Conservation (phyloP, 208 protist species). For the Endotrypanum monterogeii region DNA sequence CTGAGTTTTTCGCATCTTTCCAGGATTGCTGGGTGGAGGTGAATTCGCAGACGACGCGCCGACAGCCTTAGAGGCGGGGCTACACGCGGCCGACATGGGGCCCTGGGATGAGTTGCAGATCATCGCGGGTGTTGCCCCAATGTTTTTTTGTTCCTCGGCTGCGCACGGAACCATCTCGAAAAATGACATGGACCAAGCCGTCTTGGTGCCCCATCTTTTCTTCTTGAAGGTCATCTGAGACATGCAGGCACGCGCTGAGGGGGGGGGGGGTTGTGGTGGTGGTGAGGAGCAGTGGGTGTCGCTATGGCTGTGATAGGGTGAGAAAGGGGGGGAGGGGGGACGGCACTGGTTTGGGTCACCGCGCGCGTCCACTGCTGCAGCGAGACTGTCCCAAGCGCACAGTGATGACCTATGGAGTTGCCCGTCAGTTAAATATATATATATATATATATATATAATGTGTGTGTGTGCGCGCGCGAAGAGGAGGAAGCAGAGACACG, state of each 20-base stretch:
- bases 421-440: neutral
- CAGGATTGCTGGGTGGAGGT: neutral
- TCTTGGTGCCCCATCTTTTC: conserved; percentile 45
- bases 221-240: conserved; percentile 6
- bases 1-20: conserved; percentile 23
- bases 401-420: neutral
- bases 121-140: neutral
- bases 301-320: no score
- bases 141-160: neutral
- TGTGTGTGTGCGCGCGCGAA: neutral
- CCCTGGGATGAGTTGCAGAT: neutral
- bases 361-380: neutral
- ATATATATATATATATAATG: neutral
- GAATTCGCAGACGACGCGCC: neutral
- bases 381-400: neutral
- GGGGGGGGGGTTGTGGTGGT: no score
- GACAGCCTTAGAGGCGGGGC: neutral
- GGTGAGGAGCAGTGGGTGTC: neutral
- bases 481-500: no score
- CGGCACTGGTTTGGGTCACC: neutral
- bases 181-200: conserved; percentile 54
- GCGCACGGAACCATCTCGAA: conserved; percentile 36
- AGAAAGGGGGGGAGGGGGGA: neutral
- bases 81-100: neutral
- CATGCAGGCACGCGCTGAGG: no score